Evolutionary conservation across 228 moss, liverwort and hornwort species (phyloP).

Genomic region (Sphagnum fallax): DNA sequence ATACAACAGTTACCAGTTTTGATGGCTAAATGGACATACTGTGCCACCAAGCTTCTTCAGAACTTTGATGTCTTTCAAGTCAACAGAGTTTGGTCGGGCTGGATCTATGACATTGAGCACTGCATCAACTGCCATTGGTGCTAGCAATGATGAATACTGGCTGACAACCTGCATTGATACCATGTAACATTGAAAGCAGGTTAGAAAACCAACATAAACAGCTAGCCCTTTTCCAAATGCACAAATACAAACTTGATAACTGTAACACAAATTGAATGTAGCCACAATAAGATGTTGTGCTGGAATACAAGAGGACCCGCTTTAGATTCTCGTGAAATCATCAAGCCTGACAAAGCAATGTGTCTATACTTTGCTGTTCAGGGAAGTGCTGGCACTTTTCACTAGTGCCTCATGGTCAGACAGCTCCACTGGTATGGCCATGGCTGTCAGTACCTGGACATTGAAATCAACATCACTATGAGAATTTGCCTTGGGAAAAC

Average conservation of each 20-base stretch:
- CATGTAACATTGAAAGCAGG: background rate
- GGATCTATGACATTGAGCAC: conserved; percentile 81
- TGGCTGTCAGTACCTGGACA: conserved; percentile 65
- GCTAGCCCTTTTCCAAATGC: background rate
- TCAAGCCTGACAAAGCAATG: too few species aligned
- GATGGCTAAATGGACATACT: conserved; percentile 28
- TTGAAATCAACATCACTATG: background rate
- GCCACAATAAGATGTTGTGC: too few species aligned
- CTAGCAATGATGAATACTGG: conserved; percentile 84
- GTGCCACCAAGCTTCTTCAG: conserved; percentile 93
- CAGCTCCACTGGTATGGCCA: conserved; percentile 89
- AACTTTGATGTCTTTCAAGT: conserved; percentile 90
- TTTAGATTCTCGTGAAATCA: too few species aligned
- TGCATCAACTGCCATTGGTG: conserved; percentile 92
- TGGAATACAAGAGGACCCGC: too few species aligned
- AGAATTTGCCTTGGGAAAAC: too few species aligned
- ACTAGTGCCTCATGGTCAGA: conserved; percentile 77
- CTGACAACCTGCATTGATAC: conserved; percentile 65
- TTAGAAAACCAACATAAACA: background rate
- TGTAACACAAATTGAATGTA: too few species aligned
- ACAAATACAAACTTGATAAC: too few species aligned
- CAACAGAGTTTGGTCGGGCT: conserved; percentile 68
- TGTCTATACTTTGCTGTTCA: conserved; percentile 77
- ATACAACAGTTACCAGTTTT: background rate
- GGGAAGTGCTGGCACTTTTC: conserved; percentile 93